phyloP scores from a whole-genome alignment of 2,329 filamentous ascomycete genomes.

The Conoideocrella luteorostrata region DNA sequence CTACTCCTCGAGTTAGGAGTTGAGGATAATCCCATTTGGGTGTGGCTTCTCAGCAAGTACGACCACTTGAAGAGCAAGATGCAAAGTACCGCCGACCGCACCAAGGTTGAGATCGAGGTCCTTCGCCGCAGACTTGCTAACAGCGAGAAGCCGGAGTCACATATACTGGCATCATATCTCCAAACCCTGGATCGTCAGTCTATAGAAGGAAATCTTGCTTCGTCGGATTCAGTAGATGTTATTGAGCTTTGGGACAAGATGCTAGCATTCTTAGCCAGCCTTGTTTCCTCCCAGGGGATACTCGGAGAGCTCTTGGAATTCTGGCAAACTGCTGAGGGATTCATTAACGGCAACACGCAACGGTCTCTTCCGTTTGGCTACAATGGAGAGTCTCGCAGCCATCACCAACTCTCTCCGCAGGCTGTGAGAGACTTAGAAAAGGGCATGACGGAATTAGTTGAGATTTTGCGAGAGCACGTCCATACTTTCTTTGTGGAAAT shows the following conservation, averaged over 20 bases:
- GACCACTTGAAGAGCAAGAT: slow-evolving; percentile 87
- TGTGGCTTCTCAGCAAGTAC: slow-evolving; percentile 87
- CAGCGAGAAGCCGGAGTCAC: slow-evolving; percentile 62
- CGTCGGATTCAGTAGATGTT: slow-evolving; percentile 72
- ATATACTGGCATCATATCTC: slow-evolving; percentile 67
- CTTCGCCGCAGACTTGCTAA: slow-evolving; percentile 73
- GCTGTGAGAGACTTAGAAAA: slow-evolving; percentile 67
- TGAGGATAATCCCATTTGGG: slow-evolving; percentile 92
- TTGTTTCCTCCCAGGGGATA: slow-evolving; percentile 74
- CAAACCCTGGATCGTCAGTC: slow-evolving; percentile 64
- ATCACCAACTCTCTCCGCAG: slow-evolving; percentile 71
- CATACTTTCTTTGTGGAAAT: slow-evolving; percentile 78
- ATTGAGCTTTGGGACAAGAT: slow-evolving; percentile 93
- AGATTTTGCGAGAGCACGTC: slow-evolving; percentile 72
- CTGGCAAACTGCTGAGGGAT: slow-evolving; percentile 86
- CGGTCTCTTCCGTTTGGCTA: slow-evolving; percentile 71
- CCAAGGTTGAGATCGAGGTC: slow-evolving; percentile 87
- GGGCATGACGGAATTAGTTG: slow-evolving; percentile 75
- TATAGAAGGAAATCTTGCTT: slow-evolving; percentile 51
- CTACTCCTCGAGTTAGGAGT: slow-evolving; percentile 89
- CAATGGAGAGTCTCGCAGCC: slow-evolving; percentile 71
- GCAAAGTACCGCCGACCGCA: slow-evolving; percentile 71
- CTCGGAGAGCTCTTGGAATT: slow-evolving; percentile 88
- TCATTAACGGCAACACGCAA: slow-evolving; percentile 82
- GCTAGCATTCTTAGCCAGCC: slow-evolving; percentile 61